Base-by-base conservation (phyloP, 352 stramenopile genomes). In the Phytophthora boehmeriae region DNA sequence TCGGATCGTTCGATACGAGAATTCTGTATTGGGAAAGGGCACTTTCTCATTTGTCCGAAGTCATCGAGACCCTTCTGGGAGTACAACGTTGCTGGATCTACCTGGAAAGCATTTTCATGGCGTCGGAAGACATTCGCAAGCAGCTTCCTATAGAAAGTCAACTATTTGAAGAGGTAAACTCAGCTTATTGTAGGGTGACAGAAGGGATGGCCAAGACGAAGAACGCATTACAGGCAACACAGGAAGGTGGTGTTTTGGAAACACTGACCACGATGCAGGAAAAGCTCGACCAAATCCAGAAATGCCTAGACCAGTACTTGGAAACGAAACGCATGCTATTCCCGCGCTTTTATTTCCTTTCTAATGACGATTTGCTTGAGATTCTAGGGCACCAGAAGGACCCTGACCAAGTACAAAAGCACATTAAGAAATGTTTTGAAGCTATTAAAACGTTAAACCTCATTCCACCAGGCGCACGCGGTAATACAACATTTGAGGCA, bases 61-160 rank as follows among this genome's bases (percentile, higher is more conserved):
- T 98, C 5, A 83, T 98, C 25, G 92, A 98, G 53, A 95, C 81
- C 1, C 44, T 95, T 14, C 71, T 98, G 8, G 78, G 75, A 8
- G 92, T 98, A 13, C 93, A 98, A 56, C 86, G 90, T 1, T 97
- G 95, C 61, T 98, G 93, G 93, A 98, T 98, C 16, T 98, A 98
- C 62, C 60, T 98, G 36, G 94, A 98, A 72, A 95, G 75, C 45
- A 98, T 98, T 34, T 98, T 98, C 60, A 97, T 98, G 89, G 92
- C 89, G 1, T 96, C 83, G 1, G 93, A 97, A 63, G 93, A 98
- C 76, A 98, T 98, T 60, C 88, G 87, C 8, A 98, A 97, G 74
- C 93, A 98, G 63, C 68, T 98, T 13, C 93, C 93, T 10, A 51
- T 94, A 8, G 89, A 96, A 60, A 88, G 73, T 25, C 78, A 77